Conservation (phyloP, 129 eudicot species). For the Helianthus tuberosus region DNA sequence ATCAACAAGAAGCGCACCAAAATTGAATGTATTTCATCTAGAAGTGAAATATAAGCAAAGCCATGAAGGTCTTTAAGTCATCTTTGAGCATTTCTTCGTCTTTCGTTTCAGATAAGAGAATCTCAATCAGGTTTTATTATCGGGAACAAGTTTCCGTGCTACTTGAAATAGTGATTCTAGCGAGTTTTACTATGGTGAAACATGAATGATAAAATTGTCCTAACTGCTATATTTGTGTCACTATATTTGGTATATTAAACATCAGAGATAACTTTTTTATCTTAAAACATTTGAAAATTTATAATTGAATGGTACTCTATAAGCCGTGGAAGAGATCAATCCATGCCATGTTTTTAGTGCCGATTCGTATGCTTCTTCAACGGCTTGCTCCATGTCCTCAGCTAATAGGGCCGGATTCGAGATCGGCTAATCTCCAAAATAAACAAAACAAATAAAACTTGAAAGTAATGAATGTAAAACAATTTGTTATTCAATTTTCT, state of each 20-base stretch:
- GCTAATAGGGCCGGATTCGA: no score
- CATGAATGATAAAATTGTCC: not conserved
- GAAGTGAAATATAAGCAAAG: constrained; percentile 51
- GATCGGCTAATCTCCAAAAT: no score
- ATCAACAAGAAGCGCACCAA: constrained; percentile 38
- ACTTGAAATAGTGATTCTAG: constrained; percentile 40
- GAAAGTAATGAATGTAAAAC: no score
- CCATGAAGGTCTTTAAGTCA: constrained; percentile 47
- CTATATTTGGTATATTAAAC: no score
- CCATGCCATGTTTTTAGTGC: constrained; percentile 91
- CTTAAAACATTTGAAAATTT: not conserved
- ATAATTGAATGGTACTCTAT: constrained; percentile 40
- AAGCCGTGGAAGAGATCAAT: constrained; percentile 91
- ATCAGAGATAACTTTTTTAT: not conserved
- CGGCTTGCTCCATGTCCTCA: constrained; percentile 68
- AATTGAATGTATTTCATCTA: constrained; percentile 49
- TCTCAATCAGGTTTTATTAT: constrained; percentile 47
- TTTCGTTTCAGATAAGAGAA: constrained; percentile 49
- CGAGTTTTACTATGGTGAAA: not conserved
- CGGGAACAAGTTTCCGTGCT: constrained; percentile 70
- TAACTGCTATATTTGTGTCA: no score
- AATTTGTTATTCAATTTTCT: no score
- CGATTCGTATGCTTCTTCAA: constrained; percentile 59
- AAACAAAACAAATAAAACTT: no score
- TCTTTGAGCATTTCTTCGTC: constrained; percentile 48